A percentile compares a stretch with the other conserved stretches of the same genome.
phyloP scores from a whole-genome alignment of 129 eudicot genomes.

The Artemisia annua region DNA sequence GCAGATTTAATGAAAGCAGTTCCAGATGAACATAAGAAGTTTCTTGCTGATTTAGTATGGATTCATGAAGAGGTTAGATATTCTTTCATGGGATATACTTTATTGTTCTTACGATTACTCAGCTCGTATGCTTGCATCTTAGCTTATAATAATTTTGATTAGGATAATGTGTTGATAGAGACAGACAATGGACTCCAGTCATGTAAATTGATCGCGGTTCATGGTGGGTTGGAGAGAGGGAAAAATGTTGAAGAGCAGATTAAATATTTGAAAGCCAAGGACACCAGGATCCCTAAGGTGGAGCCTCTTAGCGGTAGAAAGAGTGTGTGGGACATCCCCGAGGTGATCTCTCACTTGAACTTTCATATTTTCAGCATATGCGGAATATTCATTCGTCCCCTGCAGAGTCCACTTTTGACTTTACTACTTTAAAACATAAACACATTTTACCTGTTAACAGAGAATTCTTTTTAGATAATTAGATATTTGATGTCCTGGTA shows the following conservation, averaged over 20 bases:
- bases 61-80: conserved; percentile 84
- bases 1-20: conserved; percentile 79
- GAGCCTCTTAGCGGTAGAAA: conserved; percentile 86
- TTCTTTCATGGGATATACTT: not conserved
- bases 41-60: conserved; percentile 88
- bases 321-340: conserved; percentile 79
- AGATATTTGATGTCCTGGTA: not conserved
- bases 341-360: conserved; percentile 41
- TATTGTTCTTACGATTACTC: not conserved
- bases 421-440: too few relatives aligned
- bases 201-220: conserved; percentile 85
- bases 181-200: conserved; percentile 60
- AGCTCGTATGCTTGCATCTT: not conserved
- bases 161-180: conserved; percentile 78
- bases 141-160: conserved; percentile 2
- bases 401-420: too few relatives aligned
- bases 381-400: not conserved
- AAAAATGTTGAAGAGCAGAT: conserved; percentile 66
- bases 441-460: too few relatives aligned
- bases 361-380: not conserved
- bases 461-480: too few relatives aligned
- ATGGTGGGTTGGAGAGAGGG: conserved; percentile 82
- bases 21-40: conserved; percentile 78
- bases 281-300: conserved; percentile 66
- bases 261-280: conserved; percentile 60